A percentile compares a stretch with the other conserved stretches of the same genome.
These are phyloP conservation scores for Boletus rubescentipes DNA, from an alignment of 768 basidiomycete species.

Conservation along the genomic window DNA sequence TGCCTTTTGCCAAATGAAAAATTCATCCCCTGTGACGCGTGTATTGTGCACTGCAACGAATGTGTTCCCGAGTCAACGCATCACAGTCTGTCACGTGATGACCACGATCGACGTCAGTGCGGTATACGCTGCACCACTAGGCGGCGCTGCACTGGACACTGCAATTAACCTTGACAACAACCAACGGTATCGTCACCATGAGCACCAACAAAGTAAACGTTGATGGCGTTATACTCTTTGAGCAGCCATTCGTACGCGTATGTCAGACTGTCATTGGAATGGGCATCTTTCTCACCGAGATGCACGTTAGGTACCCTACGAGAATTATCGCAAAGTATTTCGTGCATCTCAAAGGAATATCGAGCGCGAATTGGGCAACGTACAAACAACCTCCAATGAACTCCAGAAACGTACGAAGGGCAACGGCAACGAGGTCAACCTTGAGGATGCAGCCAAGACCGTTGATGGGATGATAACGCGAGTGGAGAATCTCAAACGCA, in stretches of 20 bases:
- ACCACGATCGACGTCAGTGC: constrained; percentile 17
- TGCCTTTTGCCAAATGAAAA: constrained; percentile 6
- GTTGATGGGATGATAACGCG: constrained; percentile 77
- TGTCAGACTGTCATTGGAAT: constrained; percentile 17
- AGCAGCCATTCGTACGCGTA: constrained; percentile 81
- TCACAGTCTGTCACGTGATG: constrained; percentile 26
- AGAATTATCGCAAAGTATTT: constrained; percentile 87
- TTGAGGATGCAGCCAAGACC: constrained; percentile 55
- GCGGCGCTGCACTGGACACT: neutral
- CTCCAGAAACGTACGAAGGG: constrained; percentile 47
- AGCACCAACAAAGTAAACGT: constrained; percentile 54
- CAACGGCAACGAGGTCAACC: constrained; percentile 38
- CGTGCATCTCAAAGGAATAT: constrained; percentile 77
- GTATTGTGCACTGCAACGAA: constrained; percentile 11
- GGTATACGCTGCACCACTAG: neutral
- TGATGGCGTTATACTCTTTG: constrained; percentile 77
- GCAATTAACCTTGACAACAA: constrained; percentile 4
- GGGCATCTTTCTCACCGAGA: constrained; percentile 11
- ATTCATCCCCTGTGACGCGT: constrained; percentile 9
- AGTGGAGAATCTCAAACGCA: constrained; percentile 81
- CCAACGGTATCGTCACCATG: constrained; percentile 21
- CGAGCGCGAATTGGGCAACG: constrained; percentile 70
- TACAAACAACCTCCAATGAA: constrained; percentile 59
- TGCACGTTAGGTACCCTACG: constrained; percentile 72
- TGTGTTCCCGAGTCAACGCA: constrained; percentile 17